Evolutionary conservation across 352 stramenopile genomes (phyloP), one percentile per base, ranked within the genome.

Genomic region (Blastocystis sp.): DNA sequence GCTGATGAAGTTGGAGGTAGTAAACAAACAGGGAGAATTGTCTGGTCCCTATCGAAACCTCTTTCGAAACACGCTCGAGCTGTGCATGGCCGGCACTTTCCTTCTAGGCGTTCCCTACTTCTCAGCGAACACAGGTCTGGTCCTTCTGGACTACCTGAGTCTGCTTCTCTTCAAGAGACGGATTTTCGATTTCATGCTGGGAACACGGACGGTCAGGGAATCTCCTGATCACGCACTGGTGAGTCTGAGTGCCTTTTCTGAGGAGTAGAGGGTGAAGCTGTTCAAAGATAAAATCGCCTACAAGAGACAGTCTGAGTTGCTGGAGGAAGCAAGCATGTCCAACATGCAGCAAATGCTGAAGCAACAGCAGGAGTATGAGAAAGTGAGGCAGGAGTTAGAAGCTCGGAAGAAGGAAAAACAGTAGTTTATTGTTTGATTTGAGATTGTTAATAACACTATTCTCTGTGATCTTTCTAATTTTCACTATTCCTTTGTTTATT

Each of bases 1-100:
- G 70, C 13, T 80, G 23, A 80, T 80, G 70, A 63, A 80, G n/a
- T 47, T 80, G 50, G 70, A 80, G 45, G 34, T 80, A 1, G 70
- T 80, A 18, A 80, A 80, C n/a, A 80, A 80, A 18, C 70, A 80
- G n/a, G 70, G 70, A 62, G 70, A 80, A 41, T 8, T 80, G 3
- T 62, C 70, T 18, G 45, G 70, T 29, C 70, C 50, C 4, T 80
- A 80, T 43, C 70, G 39, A 20, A 80, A 62, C 70, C 64, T 62
- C 45, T 80, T 63, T 53, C 70, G 70, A n/a, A 80, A 80, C 45
- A 23, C 45, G 55, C n/a, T 80, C 26, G 68, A 79, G 50, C 39
- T 79, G 23, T 53, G 20, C 37, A 79, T 41, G 20, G 20, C 34
- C 43, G 23, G 54, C 50, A 79, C 68, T 54, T 45, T 41, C 20